These are phyloP conservation scores for Oryza australiensis DNA, from an alignment of 176 grass and related monocot species.

Conservation along the genomic window DNA sequence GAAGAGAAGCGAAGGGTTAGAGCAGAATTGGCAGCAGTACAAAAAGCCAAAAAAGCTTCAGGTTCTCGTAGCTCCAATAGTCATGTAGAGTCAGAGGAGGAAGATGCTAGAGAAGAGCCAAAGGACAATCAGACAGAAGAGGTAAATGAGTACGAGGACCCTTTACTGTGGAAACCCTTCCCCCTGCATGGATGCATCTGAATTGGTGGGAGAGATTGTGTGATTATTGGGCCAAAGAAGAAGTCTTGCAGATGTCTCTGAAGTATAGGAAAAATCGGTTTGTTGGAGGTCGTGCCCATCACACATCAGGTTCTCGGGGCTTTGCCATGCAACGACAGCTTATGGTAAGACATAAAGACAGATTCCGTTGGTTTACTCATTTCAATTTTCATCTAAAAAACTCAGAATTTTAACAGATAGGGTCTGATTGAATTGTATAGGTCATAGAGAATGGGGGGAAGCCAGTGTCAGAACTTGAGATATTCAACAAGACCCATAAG, in stretches of 20 bases:
- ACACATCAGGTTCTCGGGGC: constrained; percentile 46
- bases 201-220: constrained; percentile 46
- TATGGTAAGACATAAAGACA: constrained; percentile 39
- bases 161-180: constrained; percentile 36
- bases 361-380: constrained; percentile 18
- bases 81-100: constrained; percentile 6
- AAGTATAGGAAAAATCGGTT: constrained; percentile 35
- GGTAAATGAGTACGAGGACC: constrained; percentile 21
- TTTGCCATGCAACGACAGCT: constrained; percentile 34
- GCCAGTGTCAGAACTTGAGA: constrained; percentile 38
- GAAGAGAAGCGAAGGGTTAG: constrained; percentile 43
- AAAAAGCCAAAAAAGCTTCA: constrained; percentile 8
- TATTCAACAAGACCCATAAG: constrained; percentile 50
- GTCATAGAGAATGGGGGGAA: constrained; percentile 39
- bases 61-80: neutral
- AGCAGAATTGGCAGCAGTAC: constrained; percentile 3
- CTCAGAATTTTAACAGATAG: neutral
- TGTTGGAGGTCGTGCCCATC: constrained; percentile 32
- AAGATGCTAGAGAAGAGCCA: constrained; percentile 27
- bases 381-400: neutral
- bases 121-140: constrained; percentile 27
- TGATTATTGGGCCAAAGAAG: constrained; percentile 43
- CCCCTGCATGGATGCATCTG: constrained; percentile 37
- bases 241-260: constrained; percentile 32
- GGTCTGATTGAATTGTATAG: constrained; percentile 35